Percentiles rank a stretch among this genome's conserved stretches.
These are phyloP conservation scores for Pleurotus cornucopiae DNA, from an alignment of 768 basidiomycete genomes.

Conservation along the genomic window DNA sequence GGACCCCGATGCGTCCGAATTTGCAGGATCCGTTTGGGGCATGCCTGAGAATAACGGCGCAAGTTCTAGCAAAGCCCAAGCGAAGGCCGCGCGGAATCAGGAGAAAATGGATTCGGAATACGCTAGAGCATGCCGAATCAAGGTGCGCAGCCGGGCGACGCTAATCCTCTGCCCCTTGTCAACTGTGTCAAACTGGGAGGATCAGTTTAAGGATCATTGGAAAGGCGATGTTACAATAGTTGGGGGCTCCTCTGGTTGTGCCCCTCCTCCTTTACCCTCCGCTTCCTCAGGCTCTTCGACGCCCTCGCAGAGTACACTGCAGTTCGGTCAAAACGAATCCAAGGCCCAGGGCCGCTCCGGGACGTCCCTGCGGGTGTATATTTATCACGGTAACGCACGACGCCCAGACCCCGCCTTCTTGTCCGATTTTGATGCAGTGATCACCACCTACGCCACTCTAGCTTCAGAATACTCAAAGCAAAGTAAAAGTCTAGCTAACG, in stretches of 20 bases:
- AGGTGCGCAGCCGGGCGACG: slow-evolving; percentile 82
- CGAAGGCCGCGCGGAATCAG: slow-evolving; percentile 59
- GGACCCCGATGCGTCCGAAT: slow-evolving; percentile 49
- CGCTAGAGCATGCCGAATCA: slow-evolving; percentile 69
- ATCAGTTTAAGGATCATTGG: slow-evolving; percentile 98
- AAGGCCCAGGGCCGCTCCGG: slow-evolving; percentile 38
- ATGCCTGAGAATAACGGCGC: slow-evolving; percentile 56
- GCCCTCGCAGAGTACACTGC: slow-evolving; percentile 25
- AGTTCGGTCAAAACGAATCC: slow-evolving; percentile 21
- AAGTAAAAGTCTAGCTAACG: slow-evolving; percentile 52
- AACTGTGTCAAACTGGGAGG: slow-evolving; percentile 98
- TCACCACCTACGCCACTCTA: slow-evolving; percentile 95
- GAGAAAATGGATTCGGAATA: slow-evolving; percentile 73
- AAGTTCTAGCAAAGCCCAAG: slow-evolving; percentile 50
- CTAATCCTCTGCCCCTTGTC: slow-evolving; percentile 96
- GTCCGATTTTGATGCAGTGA: slow-evolving; percentile 93
- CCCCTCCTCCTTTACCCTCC: slow-evolving; percentile 28
- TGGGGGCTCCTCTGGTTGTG: slow-evolving; percentile 62
- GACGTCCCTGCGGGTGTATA: slow-evolving; percentile 74
- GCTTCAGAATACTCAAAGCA: slow-evolving; percentile 95
- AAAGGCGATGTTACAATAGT: slow-evolving; percentile 79
- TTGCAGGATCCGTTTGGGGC: slow-evolving; percentile 78
- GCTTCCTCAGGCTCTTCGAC: slow-evolving; percentile 32
- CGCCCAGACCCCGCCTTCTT: slow-evolving; percentile 83
- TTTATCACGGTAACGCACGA: slow-evolving; percentile 92